Evolutionary conservation across 2,329 filamentous ascomycete species (phyloP).

Genomic region (Pseudogymnoascus sp.): DNA sequence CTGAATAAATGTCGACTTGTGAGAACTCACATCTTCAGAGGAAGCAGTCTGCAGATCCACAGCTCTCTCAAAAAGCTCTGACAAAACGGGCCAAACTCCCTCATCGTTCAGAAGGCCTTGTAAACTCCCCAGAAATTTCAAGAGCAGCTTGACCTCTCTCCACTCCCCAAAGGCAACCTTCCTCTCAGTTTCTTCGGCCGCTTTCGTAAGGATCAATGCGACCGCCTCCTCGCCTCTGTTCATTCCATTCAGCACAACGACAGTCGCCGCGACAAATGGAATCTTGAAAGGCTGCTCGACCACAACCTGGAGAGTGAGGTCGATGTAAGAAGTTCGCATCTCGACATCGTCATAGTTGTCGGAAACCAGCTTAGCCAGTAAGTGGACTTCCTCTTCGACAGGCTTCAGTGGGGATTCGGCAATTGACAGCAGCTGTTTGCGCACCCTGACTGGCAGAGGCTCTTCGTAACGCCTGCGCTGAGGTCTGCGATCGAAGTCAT

Average conservation of each 20-base stretch:
- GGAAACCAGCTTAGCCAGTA: constrained; percentile 65
- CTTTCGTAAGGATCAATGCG: constrained; percentile 57
- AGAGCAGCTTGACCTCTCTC: constrained; percentile 81
- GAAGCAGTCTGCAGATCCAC: constrained; percentile 88
- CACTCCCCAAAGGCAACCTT: constrained; percentile 67
- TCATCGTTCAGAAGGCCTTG: constrained; percentile 74
- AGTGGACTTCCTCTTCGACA: constrained; percentile 68
- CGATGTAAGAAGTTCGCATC: constrained; percentile 62
- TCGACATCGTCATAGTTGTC: constrained; percentile 84
- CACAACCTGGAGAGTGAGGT: constrained; percentile 65
- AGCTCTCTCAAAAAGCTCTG: constrained; percentile 86
- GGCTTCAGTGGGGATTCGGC: constrained; percentile 73
- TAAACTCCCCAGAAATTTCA: constrained; percentile 83
- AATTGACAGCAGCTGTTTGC: constrained; percentile 69
- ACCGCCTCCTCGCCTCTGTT: constrained; percentile 59
- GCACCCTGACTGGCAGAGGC: constrained; percentile 60
- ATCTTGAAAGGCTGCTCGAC: constrained; percentile 94
- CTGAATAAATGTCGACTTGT: not conserved
- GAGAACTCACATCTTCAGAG: constrained; percentile 70
- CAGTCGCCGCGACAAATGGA: constrained; percentile 81
- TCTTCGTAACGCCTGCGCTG: constrained; percentile 68
- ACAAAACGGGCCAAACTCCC: constrained; percentile 74
- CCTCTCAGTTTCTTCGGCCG: constrained; percentile 53
- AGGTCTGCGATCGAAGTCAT: constrained; percentile 65
- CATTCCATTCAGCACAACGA: constrained; percentile 69